Percentiles rank a stretch among this genome's conserved stretches.
phyloP scores from a whole-genome alignment of 2,329 filamentous ascomycete species.

The Penicillium sp. region DNA sequence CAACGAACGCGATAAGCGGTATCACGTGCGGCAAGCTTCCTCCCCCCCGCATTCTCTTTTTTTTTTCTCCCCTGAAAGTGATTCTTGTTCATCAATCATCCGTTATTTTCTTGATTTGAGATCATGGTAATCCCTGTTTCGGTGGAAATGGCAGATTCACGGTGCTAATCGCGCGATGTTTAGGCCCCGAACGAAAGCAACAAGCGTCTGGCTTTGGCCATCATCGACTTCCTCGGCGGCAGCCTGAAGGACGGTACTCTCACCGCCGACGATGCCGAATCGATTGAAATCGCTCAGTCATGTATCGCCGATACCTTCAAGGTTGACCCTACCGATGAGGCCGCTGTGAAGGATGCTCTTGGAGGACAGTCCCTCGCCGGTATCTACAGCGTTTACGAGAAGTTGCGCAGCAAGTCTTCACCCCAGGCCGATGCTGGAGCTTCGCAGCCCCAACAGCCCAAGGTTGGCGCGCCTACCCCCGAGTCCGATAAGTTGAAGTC shows the following conservation, averaged over 20 bases:
- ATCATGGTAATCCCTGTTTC: constrained; percentile 21
- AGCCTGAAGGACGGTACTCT: constrained; percentile 87
- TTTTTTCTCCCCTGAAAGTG: constrained; percentile 14
- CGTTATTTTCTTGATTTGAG: not conserved
- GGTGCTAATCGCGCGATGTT: not conserved
- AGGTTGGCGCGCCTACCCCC: constrained; percentile 47
- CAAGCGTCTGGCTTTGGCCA: constrained; percentile 92
- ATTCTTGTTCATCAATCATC: constrained; percentile 4
- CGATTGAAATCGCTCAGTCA: constrained; percentile 88
- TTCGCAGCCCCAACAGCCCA: constrained; percentile 42
- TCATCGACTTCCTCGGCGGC: constrained; percentile 88
- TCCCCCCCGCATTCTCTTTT: constrained; percentile 21
- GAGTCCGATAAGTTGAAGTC: constrained; percentile 87
- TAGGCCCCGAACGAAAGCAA: constrained; percentile 54
- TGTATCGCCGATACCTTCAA: constrained; percentile 96
- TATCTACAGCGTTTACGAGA: constrained; percentile 96
- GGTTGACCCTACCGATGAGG: constrained; percentile 76
- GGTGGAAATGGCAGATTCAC: not conserved
- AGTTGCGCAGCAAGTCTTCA: constrained; percentile 69
- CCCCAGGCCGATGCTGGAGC: constrained; percentile 43
- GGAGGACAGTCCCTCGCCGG: constrained; percentile 82
- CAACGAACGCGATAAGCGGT: constrained; percentile 21
- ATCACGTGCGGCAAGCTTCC: constrained; percentile 23
- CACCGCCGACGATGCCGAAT: constrained; percentile 82
- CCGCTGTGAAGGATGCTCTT: constrained; percentile 71